Base-by-base conservation (phyloP, 108 stramenopile genomes). In the Thalassiosira profunda region DNA sequence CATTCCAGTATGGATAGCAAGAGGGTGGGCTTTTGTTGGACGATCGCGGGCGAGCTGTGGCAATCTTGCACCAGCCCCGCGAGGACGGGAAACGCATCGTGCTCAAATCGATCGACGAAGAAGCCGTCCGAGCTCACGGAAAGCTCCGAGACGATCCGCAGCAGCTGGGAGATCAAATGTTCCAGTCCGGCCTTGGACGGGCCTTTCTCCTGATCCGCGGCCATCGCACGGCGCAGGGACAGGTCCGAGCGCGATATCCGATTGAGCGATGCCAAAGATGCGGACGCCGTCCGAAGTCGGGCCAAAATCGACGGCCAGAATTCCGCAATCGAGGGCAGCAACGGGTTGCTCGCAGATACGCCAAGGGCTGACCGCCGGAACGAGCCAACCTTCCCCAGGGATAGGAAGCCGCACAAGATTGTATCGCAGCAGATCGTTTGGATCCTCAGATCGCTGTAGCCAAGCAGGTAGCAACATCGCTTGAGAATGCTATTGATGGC, bases 241-340 rank as follows among this genome's bases (percentile, higher is more conserved):
- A 55, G 65, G 3, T 61, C 48, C 26, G 65, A 42, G 10, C 59
- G 49, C 15, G 65, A 54, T 14, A 61, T n/a, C 17, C 34, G 66
- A 51, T 44, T 75, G 29, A 20, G 17, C 21, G 52, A 59, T 18
- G n/a, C 14, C 14, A 67, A 52, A 3, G 35, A 4, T 14, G 65
- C 34, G 29, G 74, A 67, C 23, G 59, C 44, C 21, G 58, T 53
- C 46, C 58, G 46, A 29, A 80, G 73, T 58, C 71, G 56, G 18
- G 63, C 46, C 3, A 72, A 24, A 20, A 81, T 67, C 0, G 80
- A 46, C 5, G 80, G 80, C 80, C 80, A 81, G n/a, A 71, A 60
- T 51, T 76, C 70, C 12, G 64, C 63, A 31, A 81, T 75, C 15
- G 74, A 64, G 31, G 64, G 74, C 12, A 75, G 51, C 9, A 75